Evolutionary conservation across 257 asterid species (phyloP), one percentile per base, ranked within the genome.

Genomic region (Solanum piurae): DNA sequence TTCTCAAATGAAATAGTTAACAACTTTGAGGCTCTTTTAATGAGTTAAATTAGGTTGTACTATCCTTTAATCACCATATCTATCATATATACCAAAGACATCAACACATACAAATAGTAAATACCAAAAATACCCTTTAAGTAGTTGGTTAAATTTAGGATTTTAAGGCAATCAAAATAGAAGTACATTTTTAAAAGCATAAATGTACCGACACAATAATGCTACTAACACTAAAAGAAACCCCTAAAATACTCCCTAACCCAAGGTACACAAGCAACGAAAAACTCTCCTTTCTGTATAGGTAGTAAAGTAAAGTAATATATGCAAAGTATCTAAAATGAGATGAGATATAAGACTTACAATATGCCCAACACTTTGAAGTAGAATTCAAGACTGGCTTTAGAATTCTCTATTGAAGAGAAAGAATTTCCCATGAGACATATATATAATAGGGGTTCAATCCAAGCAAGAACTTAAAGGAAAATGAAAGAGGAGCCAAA

Each of bases 341-440:
- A 44, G 62, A 89, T 83, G 23, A 60, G 58, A 86, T 13, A 88
- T 62, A 87, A 88, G 79, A 94, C 98, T 94, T 90, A 95, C 98
- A 95, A 92, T 98, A 97, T 96, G 89, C 99, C 98, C 98, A 97
- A 80, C 44, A 94, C 87, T 82, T 97, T 90, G 64, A 99, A 92
- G 94, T 96, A 97, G 95, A 97, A 97, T 91, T 95, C 98, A 92
- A 97, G 98, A 90, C 98, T 95, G 89, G 87, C 93, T 97, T 97
- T 92, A 3, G 99, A 99, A 89, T 97, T 99, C 95, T 93, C 94
- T 20, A 55, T 20, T 55, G n/a, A 55, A 7, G n/a, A 7, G 4
- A 55, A 20, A 18, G 25, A 55, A 55, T 55, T 55, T 55, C 25
- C 64, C 64, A 18, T 55, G 1, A 20, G 64, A 55, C 64, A 52